Conservation (phyloP, 345 rosid genomes). For the Raphanus sativus region DNA sequence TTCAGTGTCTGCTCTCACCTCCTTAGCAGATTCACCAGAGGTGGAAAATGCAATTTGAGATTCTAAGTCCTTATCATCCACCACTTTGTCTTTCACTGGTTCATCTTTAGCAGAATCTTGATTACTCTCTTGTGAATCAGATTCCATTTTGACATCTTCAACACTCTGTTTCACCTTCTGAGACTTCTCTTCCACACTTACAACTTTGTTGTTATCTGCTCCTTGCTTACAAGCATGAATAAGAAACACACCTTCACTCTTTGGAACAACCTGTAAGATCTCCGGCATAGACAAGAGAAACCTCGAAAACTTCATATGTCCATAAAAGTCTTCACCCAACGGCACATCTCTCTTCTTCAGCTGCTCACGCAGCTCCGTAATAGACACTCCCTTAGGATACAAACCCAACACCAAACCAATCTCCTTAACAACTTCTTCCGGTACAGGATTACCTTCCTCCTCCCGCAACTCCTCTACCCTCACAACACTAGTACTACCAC, state of each 20-base stretch:
- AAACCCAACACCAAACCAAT: slow-evolving; percentile 49
- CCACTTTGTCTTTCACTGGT: slow-evolving; percentile 7
- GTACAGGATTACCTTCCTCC: slow-evolving; percentile 32
- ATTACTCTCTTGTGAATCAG: slow-evolving; percentile 14
- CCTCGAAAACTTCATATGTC: slow-evolving; percentile 54
- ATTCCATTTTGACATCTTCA: slow-evolving; percentile 31
- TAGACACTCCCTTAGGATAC: slow-evolving; percentile 55
- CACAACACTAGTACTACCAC: slow-evolving; percentile 12
- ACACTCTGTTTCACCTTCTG: slow-evolving; percentile 21
- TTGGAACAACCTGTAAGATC: slow-evolving; percentile 47
- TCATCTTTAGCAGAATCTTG: slow-evolving; percentile 16
- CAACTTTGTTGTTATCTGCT: slow-evolving; percentile 25
- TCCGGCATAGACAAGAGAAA: slow-evolving; percentile 71
- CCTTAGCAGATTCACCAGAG: slow-evolving; percentile 29
- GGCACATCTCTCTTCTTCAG: slow-evolving; percentile 42
- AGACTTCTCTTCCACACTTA: slow-evolving; percentile 28
- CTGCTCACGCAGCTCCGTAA: slow-evolving; percentile 56
- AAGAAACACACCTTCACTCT: slow-evolving; percentile 44
- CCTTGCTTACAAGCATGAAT: slow-evolving; percentile 35
- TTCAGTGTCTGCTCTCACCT: slow-evolving; percentile 29
- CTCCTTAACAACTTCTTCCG: slow-evolving; percentile 49
- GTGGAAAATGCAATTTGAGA: slow-evolving; percentile 17
- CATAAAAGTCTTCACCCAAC: slow-evolving; percentile 61
- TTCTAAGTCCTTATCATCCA: slow-evolving; percentile 11
- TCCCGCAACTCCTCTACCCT: slow-evolving; percentile 35